Base-by-base conservation (phyloP, 176 grass and related monocot species). In the Musa troglodytarum region DNA sequence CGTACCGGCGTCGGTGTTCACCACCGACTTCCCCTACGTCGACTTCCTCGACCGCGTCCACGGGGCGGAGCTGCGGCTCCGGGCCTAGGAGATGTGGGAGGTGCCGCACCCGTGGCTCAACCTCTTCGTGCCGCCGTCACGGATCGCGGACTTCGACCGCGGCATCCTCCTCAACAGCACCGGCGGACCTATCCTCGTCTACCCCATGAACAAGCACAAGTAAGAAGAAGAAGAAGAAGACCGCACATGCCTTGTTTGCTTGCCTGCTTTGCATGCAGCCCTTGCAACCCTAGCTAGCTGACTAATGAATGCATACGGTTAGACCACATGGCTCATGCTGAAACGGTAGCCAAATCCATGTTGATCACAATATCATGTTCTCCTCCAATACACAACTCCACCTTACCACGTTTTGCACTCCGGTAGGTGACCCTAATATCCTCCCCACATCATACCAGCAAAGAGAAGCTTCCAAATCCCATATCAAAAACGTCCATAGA, bases 31-130 rank as follows among this genome's bases (percentile, higher is more conserved):
- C 22, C 63, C 95, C 52, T 99, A 99, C 79, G 81, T 92, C 63
- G 91, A 92, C 57, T 99, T 99, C 61, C 86, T 99, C 0, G 88
- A 89, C 54, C 86, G 95, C 12, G 95, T 99, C 21, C 95, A 99
- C 95, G 87, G 70, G 86, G 95, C 95, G 57, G 95, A 99, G 70
- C 76, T 86, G 70, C 94, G 89, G 84, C 79, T 99, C 21, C 86
- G 90, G 13, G 84, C 65, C 29, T 94, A 99, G 85, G 90, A 86
- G 10, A 80, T 94, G 71, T 99, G 95, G 95, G 95, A 92, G 80
- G 91, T 99, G 76, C 90, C 95, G 0, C 95, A 99, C 78, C 95
- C 95, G 68, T 99, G 95, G 95, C 91, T 99, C 1, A 99, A 99
- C 83, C 88, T 99, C 70, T 99, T 99, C 79, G 86, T 94, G 50